Base-by-base conservation (phyloP, 768 basidiomycete genomes). In the Gymnopilus dilepis region DNA sequence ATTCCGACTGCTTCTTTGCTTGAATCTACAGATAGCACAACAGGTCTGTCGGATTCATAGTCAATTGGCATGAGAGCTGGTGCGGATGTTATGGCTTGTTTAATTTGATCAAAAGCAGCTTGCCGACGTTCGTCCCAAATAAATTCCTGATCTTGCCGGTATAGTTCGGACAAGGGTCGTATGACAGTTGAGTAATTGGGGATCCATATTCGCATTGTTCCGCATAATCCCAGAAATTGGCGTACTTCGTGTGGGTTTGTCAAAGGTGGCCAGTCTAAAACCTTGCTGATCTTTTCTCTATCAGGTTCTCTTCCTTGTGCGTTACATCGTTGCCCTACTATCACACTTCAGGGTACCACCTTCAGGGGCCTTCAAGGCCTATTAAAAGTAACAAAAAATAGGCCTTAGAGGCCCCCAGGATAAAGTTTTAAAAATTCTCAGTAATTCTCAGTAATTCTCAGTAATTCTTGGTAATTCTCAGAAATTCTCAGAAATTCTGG, bases 11-110 rank as follows among this genome's bases (percentile, higher is more conserved):
- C 75, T 8, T 73, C 67, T 0, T 61, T 19, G 2, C 66, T 72
- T 3, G 76, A 71, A 60, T 79, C 73, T 0, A 78, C 74, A 6
- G 77, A 61, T 0, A 80, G 38, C 2, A 75, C 69, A 19, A 77
- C 65, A 6, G 65, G 43, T 4, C 43, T 17, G 0, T 63, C 62
- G 0, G 66, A 73, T 1, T 22, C 5, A 56, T 80, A 79, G 21
- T 68, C 64, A 43, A 69, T 67, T 4, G 62, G 70, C 0, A 45
- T 52, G 1, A 80, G 56, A 0, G 71, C 73, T 1, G 75, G 74
- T 4, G 72, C 59, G 0, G 57, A 62, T 0, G 66, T 50, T 4
- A 77, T 66, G 0, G 56, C 13, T 1, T 61, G 21, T 48, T 80
- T 79, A 0, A 80, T 59, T 1, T 62, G 11, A 1, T 65, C 57